Conservation (phyloP, 495 filamentous ascomycete genomes). For the Cenococcum geophilum region DNA sequence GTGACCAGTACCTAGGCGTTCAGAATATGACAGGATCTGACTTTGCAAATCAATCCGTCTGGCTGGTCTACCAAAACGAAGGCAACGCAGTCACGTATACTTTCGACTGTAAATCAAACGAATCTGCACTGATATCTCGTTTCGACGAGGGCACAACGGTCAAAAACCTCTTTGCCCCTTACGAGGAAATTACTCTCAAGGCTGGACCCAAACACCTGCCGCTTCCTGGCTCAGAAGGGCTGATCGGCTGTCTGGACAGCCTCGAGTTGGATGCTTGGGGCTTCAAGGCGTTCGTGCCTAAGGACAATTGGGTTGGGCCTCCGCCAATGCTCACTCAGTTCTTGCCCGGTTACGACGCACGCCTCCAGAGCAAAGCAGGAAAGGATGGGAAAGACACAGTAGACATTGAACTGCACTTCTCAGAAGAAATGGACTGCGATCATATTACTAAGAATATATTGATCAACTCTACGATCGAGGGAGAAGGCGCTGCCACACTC, state of each 20-base stretch:
- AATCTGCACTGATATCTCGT: conserved; percentile 51
- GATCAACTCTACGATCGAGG: conserved; percentile 49
- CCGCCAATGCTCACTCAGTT: conserved; percentile 62
- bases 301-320: conserved; percentile 46
- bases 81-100: conserved; percentile 50
- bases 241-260: conserved; percentile 53
- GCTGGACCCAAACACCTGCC: conserved; percentile 31
- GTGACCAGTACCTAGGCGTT: conserved; percentile 46
- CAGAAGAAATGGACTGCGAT: conserved; percentile 57
- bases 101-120: conserved; percentile 52
- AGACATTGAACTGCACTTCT: conserved; percentile 53
- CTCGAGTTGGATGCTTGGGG: conserved; percentile 53
- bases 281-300: conserved; percentile 59
- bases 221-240: conserved; percentile 42
- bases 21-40: conserved; percentile 48
- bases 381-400: conserved; percentile 45
- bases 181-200: conserved; percentile 49
- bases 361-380: conserved; percentile 47
- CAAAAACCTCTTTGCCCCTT: conserved; percentile 60
- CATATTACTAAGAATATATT: conserved; percentile 46
- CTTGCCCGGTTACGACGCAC: conserved; percentile 57
- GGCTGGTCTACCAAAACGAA: conserved; percentile 63
- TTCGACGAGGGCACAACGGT: conserved; percentile 53
- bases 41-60: conserved; percentile 51
- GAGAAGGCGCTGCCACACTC: conserved; percentile 40